phyloP scores from a whole-genome alignment of 116 monocot species.

The Posidonia oceanica region DNA sequence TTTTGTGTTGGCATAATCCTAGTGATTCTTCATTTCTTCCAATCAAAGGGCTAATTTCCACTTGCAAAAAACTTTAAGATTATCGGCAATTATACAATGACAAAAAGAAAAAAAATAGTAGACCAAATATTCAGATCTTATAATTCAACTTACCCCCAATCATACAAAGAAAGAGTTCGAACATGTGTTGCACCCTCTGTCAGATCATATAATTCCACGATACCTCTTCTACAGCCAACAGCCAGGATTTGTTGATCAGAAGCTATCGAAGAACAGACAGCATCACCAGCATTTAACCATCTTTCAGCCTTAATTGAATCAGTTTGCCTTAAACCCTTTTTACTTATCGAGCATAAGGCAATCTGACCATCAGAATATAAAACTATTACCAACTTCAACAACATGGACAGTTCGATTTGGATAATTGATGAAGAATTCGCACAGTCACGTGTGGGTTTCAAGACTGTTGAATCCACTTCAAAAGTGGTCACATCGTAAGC shows the following conservation, averaged over 20 bases:
- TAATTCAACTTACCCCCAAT: constrained; percentile 78
- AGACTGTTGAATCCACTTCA: constrained; percentile 8
- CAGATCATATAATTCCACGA: constrained; percentile 88
- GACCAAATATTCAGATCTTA: neutral
- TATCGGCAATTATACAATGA: neutral
- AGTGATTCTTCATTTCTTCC: too few relatives aligned
- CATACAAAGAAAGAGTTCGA: constrained; percentile 79
- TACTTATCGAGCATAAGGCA: constrained; percentile 67
- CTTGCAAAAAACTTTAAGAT: neutral
- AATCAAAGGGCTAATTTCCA: too few relatives aligned
- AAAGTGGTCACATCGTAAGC: constrained; percentile 14
- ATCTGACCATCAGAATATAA: constrained; percentile 69
- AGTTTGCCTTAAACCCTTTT: constrained; percentile 65
- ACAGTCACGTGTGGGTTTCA: constrained; percentile 14
- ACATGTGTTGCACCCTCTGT: constrained; percentile 46
- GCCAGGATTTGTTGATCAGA: constrained; percentile 87
- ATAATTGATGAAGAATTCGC: constrained; percentile 41
- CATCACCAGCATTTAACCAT: constrained; percentile 64
- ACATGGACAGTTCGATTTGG: constrained; percentile 69
- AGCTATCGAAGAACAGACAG: constrained; percentile 73
- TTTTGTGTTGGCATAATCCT: too few relatives aligned
- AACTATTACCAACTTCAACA: constrained; percentile 59
- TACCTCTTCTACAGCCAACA: constrained; percentile 79
- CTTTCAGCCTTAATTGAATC: constrained; percentile 63
- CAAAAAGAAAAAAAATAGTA: neutral